These are phyloP conservation scores for Pisolithus microcarpus DNA, from an alignment of 768 basidiomycete species.

Conservation along the genomic window DNA sequence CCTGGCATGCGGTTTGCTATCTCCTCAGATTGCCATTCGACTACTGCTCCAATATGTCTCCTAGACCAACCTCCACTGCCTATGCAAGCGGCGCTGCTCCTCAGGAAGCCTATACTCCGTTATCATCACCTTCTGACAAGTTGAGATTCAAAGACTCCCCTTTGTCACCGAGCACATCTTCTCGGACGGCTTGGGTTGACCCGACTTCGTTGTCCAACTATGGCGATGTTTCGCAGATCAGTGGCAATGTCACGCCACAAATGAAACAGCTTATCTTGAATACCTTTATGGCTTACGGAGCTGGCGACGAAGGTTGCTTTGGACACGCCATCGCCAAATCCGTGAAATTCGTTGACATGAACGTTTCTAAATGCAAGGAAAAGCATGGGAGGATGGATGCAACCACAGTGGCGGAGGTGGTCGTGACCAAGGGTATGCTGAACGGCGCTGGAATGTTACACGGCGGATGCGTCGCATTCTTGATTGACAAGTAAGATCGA, in stretches of 20 bases:
- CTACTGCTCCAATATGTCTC: conserved; percentile 16
- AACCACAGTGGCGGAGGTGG: conserved; percentile 53
- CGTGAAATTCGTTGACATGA: conserved; percentile 56
- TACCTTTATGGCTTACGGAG: conserved; percentile 64
- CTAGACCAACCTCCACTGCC: conserved; percentile 18
- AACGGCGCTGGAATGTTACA: conserved; percentile 74
- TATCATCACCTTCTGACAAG: conserved; percentile 19
- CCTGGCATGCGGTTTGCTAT: not conserved
- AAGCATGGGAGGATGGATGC: conserved; percentile 51
- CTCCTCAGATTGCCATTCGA: conserved; percentile 1
- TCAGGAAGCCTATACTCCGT: conserved; percentile 22
- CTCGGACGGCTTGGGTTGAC: conserved; percentile 53
- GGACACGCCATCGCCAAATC: conserved; percentile 54
- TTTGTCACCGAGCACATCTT: conserved; percentile 8
- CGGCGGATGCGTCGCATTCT: conserved; percentile 67
- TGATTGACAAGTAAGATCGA: conserved; percentile 60
- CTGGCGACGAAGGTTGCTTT: conserved; percentile 55
- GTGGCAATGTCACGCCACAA: conserved; percentile 55
- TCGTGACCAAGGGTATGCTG: conserved; percentile 65
- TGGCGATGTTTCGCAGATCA: conserved; percentile 47
- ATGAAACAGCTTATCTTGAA: conserved; percentile 64
- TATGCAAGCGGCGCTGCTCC: conserved; percentile 22
- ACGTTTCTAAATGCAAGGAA: conserved; percentile 39
- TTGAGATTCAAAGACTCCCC: conserved; percentile 15
- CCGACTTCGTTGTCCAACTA: conserved; percentile 54